Conservation (phyloP, 169 alveolate species). For the Plasmodium relictum region DNA sequence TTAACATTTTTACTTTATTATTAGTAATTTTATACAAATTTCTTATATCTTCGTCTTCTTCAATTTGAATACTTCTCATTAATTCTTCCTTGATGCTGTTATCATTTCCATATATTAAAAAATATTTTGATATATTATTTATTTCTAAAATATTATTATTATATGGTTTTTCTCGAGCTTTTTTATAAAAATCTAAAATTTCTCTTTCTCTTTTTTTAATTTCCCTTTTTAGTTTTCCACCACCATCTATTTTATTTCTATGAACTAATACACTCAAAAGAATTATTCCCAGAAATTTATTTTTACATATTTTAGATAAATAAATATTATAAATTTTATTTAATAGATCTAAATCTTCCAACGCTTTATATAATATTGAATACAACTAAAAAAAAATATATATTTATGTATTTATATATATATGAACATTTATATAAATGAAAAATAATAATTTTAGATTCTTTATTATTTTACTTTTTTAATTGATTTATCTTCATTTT, state of each 20-base stretch:
- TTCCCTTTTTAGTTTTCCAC: slow-evolving; percentile 62
- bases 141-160: not conserved
- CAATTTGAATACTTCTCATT: slow-evolving; percentile 14
- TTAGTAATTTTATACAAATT: slow-evolving; percentile 30
- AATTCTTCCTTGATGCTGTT: not conserved
- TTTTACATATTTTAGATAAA: slow-evolving; percentile 51
- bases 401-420: not conserved
- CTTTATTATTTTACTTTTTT: slow-evolving; percentile 28
- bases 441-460: not conserved
- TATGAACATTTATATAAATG: not conserved
- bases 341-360: slow-evolving; percentile 41
- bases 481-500: slow-evolving; percentile 44
- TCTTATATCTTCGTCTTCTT: slow-evolving; percentile 64
- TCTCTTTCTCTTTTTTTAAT: slow-evolving; percentile 41
- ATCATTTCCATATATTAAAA: slow-evolving; percentile 26
- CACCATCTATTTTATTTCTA: slow-evolving; percentile 71
- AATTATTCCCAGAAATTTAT: slow-evolving; percentile 43
- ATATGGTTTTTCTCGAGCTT: not conserved
- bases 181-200: slow-evolving; percentile 18
- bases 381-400: slow-evolving; percentile 19
- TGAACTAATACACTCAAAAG: slow-evolving; percentile 59
- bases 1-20: slow-evolving; percentile 13
- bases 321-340: slow-evolving; percentile 17
- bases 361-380: slow-evolving; percentile 23
- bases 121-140: slow-evolving; percentile 37